Evolutionary conservation across 2,329 filamentous ascomycete species (phyloP).

Genomic region (Cyphellophora attinorum): DNA sequence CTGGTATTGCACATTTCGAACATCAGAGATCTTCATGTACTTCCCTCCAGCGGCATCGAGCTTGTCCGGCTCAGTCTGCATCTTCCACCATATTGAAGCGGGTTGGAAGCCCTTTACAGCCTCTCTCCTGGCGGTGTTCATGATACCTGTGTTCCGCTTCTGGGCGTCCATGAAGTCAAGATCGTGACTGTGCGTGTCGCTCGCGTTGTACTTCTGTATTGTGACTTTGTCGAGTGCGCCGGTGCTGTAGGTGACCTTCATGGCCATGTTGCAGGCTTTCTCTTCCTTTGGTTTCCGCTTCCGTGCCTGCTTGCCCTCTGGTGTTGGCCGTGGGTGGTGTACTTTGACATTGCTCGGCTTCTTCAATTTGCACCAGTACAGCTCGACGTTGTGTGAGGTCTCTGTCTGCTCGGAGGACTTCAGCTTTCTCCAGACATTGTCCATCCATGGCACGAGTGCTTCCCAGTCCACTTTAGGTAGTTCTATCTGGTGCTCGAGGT

Average conservation of each 20-base stretch:
- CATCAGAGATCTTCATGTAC: constrained; percentile 37
- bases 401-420: constrained; percentile 20
- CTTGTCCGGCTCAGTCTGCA: constrained; percentile 35
- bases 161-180: constrained; percentile 38
- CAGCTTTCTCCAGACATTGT: constrained; percentile 42
- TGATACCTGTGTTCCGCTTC: constrained; percentile 38
- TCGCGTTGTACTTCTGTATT: constrained; percentile 31
- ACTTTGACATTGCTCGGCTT: constrained; percentile 27
- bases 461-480: constrained; percentile 36
- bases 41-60: constrained; percentile 35
- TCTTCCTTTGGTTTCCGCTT: constrained; percentile 36
- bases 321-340: constrained; percentile 28
- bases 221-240: constrained; percentile 34
- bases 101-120: constrained; percentile 37
- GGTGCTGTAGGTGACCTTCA: constrained; percentile 36
- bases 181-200: constrained; percentile 33
- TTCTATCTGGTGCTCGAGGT: constrained; percentile 36
- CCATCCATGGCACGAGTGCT: constrained; percentile 38
- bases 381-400: constrained; percentile 32
- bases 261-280: constrained; percentile 36
- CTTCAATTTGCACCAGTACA: constrained; percentile 38
- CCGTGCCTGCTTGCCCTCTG: constrained; percentile 35
- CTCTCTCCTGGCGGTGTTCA: constrained; percentile 36
- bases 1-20: constrained; percentile 38
- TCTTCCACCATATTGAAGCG: constrained; percentile 39